Evolutionary conservation across 805 yeast genomes (phyloP), one percentile per base, ranked within the genome.

Genomic region (Yamadazyma sp.): DNA sequence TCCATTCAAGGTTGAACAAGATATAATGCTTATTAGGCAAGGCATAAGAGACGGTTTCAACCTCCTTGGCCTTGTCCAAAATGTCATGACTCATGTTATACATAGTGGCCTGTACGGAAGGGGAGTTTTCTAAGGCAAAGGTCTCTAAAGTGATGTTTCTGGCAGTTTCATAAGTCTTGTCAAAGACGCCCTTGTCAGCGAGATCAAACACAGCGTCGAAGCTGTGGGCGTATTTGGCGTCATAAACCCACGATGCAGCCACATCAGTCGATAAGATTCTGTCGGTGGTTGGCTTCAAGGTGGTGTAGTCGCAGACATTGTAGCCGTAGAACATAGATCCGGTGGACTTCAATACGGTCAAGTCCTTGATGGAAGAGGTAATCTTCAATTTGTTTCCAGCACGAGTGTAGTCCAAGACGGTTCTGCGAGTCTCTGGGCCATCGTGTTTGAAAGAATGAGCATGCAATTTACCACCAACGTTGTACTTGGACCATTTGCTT

Each of bases 21-120:
- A 90, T 78, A 70, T 84, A 90, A 63, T 90, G 97, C 67, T 87
- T 90, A 75, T 90, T 90, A 55, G 97, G 97, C 55, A 90, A 76
- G 28, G 75, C 67, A 62, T 86, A 89, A 37, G 82, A 62, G 23
- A 89, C 96, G 29, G 71, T 70, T 45, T 69, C 75, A 39, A 90
- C 71, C 42, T 69, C 69, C 3, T 80, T 71, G 39, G 77, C 82
- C 35, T 53, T 55, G 34, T 66, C 70, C 56, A 90, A 73, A 47
- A 90, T 86, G 46, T 77, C 79, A 47, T 78, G 73, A 26, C 85
- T 75, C 93, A 90, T 90, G 73, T 88, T 85, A 73, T 78, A 90
- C 96, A 90, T 91, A 42, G 96, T 90, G 31, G 95, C 96, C 70
- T 90, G 97, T 32, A 90, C 97, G 17, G 95, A 84, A n/a, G 96